Base-by-base conservation (phyloP, 176 grass and related monocot genomes). In the Areca catechu region DNA sequence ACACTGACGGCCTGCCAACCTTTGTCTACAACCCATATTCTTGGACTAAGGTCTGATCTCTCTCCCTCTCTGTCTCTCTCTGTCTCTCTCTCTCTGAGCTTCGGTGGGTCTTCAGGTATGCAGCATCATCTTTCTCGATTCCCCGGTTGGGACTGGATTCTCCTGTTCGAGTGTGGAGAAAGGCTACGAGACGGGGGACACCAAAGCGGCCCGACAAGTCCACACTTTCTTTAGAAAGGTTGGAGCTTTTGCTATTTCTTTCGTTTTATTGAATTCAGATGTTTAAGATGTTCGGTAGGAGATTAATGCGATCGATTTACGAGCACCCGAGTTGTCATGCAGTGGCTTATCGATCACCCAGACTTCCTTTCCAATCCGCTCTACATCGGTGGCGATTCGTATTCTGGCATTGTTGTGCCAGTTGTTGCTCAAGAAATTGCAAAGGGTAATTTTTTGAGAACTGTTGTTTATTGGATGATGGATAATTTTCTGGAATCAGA, bases 41-140 rank as follows among this genome's bases (percentile, higher is more conserved):
- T 27, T 93, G 83, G 83, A 93, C 80, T 22, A 76, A 80, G 73
- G 78, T 82, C 66, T 24, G 23, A 20, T n/a, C 23, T 48, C 5
- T 53, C 30, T 2, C 1, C 7, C 16, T 16, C 17, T 60, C 9
- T 0, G 30, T 20, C 30, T 19, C 9, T 20, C 30, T 19, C 9
- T 20, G 20, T 74, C 21, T 72, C 53, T 37, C 6, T 2, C 22
- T 43, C 7, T 43, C 34, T 43, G 7, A 43, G 34, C 34, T 43
- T 43, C 12, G 34, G 53, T n/a, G 18, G 19, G 20, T 52, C 16
- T 5, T 4, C 24, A 95, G 85, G 64, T 79, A 2, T 69, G 73
- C 76, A 95, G 76, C 48, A 47, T 89, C 4, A 83, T 95, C 48
- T 95, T 86, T 69, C 7, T 95, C 1, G 89, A 95, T 65, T 85